Evolutionary conservation across 495 filamentous ascomycete genomes (phyloP).

Genomic region (Neurospora sp.): DNA sequence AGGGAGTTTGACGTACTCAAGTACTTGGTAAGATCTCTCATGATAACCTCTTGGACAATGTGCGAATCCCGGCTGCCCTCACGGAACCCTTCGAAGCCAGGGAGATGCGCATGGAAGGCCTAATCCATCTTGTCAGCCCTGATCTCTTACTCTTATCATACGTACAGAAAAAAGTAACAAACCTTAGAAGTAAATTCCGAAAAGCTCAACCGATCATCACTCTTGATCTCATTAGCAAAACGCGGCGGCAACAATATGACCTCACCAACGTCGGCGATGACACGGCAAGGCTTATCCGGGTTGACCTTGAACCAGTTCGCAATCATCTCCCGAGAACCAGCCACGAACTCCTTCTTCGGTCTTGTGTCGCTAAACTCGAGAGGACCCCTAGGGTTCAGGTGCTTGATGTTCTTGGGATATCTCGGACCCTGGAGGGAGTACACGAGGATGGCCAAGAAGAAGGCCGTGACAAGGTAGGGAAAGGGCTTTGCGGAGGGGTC

Average conservation of each 20-base stretch:
- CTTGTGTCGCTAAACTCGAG: constrained; percentile 10
- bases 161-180: not conserved
- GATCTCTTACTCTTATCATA: not conserved
- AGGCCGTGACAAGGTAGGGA: constrained; percentile 1
- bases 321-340: constrained; percentile 2
- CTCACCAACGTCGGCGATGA: constrained; percentile 19
- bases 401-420: not conserved
- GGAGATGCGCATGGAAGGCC: constrained; percentile 36
- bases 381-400: constrained; percentile 8
- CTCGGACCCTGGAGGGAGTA: not conserved
- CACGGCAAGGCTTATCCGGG: constrained; percentile 15
- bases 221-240: constrained; percentile 40
- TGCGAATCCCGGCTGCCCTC: constrained; percentile 11
- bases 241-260: constrained; percentile 34
- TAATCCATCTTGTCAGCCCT: not conserved
- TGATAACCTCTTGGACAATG: constrained; percentile 30
- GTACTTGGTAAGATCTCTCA: constrained; percentile 37
- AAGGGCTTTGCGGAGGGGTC: not conserved
- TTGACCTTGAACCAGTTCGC: constrained; percentile 7
- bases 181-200: constrained; percentile 28
- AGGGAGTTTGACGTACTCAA: constrained; percentile 20
- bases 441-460: not conserved
- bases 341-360: constrained; percentile 8
- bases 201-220: constrained; percentile 28
- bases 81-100: constrained; percentile 38